Evolutionary conservation across 2,329 filamentous ascomycete genomes (phyloP).

Genomic region (Phialophora expanda): DNA sequence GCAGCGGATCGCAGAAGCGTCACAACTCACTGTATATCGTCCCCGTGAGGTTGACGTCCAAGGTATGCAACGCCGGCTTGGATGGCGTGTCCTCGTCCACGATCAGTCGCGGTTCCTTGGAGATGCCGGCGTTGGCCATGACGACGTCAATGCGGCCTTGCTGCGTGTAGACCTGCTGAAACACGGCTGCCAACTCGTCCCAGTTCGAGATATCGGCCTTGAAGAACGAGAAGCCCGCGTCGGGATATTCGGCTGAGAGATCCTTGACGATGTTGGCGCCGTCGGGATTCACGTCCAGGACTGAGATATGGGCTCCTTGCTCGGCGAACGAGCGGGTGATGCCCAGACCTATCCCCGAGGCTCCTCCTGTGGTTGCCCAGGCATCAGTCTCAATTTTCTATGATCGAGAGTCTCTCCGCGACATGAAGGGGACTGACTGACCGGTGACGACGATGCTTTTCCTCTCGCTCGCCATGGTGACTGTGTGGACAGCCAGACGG

Average conservation of each 20-base stretch:
- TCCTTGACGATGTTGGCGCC: constrained; percentile 37
- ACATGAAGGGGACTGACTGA: constrained; percentile 22
- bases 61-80: constrained; percentile 46
- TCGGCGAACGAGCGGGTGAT: constrained; percentile 44
- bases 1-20: background rate
- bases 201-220: constrained; percentile 46
- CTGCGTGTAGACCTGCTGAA: constrained; percentile 43
- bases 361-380: constrained; percentile 41
- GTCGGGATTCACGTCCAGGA: constrained; percentile 44
- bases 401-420: background rate
- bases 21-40: constrained; percentile 52
- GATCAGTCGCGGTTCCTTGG: constrained; percentile 50
- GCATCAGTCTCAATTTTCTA: constrained; percentile 1
- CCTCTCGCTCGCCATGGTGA: constrained; percentile 19
- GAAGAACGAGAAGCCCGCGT: constrained; percentile 41
- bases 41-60: constrained; percentile 49
- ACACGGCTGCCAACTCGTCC: constrained; percentile 46
- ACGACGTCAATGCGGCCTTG: constrained; percentile 54
- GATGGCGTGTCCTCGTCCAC: constrained; percentile 41
- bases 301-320: constrained; percentile 43
- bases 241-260: constrained; percentile 41
- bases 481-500: background rate
- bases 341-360: constrained; percentile 47
- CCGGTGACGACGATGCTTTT: constrained; percentile 44
- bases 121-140: constrained; percentile 59